Evolutionary conservation across 1,284 basidiomycete species (phyloP), one percentile per base, ranked within the genome.

Genomic region (Ceratobasidium sp.): DNA sequence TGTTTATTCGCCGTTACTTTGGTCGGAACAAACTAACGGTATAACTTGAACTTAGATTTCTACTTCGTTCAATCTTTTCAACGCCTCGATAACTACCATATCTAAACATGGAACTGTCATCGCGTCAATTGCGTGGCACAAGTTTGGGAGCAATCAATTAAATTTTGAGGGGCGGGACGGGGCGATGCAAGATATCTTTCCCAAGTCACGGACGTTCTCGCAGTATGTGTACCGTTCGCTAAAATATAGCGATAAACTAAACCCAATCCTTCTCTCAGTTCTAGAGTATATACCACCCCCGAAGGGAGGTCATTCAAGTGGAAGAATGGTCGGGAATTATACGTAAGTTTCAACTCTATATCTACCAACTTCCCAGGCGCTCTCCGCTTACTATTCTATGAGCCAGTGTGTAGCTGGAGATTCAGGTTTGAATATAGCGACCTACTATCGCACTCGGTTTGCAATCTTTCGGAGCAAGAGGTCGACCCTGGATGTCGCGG

Each of bases 301-400:
- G 29, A 29, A 17, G 71, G 71, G 5, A 50, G 51, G 19, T 22
- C 31, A 17, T 63, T 73, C 50, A 73, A 73, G 29, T 73, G 71
- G 71, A 73, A 73, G n/a, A 48, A 73, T n/a, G 33, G 48, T 24
- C 31, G 57, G 11, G 36, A 73, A 36, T 31, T 73, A 22, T 63
- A 63, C 44, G 71, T 73, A 22, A 50, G 69, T 29, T n/a, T n/a
- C 22, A 22, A 4, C 22, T 53, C 22, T 33, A 11, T 3, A 2
- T 33, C 9, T 15, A 48, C 8, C 45, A 17, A 17, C 1, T 33
- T 1, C 48, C 41, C 22, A 66, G 1, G 27, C 14, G 36, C 11
- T 11, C 6, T 41, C 4, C 11, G 11, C 36, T 41, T 4, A 41
- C 11, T 41, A 11, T 5, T 11, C 36, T 5, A 31, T 11, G 33